phyloP scores from a whole-genome alignment of 2,329 filamentous ascomycete species.

The Niveomyces coronatus region DNA sequence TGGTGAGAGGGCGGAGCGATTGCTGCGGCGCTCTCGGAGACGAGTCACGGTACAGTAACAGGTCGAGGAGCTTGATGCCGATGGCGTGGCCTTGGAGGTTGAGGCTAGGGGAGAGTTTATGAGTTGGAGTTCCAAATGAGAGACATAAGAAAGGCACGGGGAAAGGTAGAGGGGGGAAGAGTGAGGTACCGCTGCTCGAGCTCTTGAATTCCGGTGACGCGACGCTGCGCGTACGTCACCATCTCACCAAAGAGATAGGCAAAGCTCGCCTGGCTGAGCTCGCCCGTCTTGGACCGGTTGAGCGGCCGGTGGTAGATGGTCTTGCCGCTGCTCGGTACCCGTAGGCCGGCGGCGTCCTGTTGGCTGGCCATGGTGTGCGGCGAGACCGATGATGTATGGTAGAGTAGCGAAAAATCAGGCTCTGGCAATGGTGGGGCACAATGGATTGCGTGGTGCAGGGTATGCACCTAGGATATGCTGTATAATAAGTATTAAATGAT shows the following conservation, averaged over 20 bases:
- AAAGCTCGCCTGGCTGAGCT: slow-evolving; percentile 88
- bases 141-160: too few relatives aligned
- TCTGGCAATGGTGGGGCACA: too few relatives aligned
- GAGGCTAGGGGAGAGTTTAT: slow-evolving; percentile 41
- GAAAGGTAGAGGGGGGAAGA: too few relatives aligned
- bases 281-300: slow-evolving; percentile 77
- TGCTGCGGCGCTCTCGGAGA: slow-evolving; percentile 57
- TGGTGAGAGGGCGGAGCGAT: slow-evolving; percentile 74
- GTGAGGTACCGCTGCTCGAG: slow-evolving; percentile 87
- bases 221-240: slow-evolving; percentile 86
- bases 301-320: slow-evolving; percentile 96
- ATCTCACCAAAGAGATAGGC: slow-evolving; percentile 95
- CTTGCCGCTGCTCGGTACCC: slow-evolving; percentile 86
- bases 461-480: too few relatives aligned
- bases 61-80: slow-evolving; percentile 87
- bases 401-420: too few relatives aligned
- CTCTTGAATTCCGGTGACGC: slow-evolving; percentile 87
- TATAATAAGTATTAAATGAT: too few relatives aligned
- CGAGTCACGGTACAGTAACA: slow-evolving; percentile 77
- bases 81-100: slow-evolving; percentile 90
- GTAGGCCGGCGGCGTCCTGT: slow-evolving; percentile 54
- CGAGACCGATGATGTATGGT: background rate
- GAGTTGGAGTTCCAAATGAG: too few relatives aligned
- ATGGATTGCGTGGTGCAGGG: too few relatives aligned
- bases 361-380: slow-evolving; percentile 37